A percentile compares a stretch with the other conserved stretches of the same genome.
phyloP scores from a whole-genome alignment of 257 asterid genomes.

The Leonotis leonurus region DNA sequence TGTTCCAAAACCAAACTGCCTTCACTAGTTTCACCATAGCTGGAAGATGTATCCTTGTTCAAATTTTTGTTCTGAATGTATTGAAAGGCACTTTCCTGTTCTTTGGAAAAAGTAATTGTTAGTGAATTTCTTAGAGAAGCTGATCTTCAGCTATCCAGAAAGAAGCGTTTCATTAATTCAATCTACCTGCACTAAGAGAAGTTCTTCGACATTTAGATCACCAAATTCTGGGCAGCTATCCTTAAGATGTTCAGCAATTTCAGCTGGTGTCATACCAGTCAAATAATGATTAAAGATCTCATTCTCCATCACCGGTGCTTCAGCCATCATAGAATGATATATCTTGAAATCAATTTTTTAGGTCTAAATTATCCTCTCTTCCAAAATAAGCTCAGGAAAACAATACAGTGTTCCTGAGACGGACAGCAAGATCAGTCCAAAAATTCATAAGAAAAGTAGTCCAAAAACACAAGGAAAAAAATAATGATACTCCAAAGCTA shows the following conservation, averaged over 20 bases:
- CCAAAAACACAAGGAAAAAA: too few relatives aligned
- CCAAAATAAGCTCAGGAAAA: background rate
- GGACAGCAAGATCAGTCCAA: background rate
- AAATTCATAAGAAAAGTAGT: too few relatives aligned
- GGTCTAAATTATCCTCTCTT: conserved; percentile 8
- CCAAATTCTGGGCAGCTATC: conserved; percentile 71
- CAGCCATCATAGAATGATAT: conserved; percentile 32
- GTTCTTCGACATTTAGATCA: conserved; percentile 68
- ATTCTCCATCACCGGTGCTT: conserved; percentile 29
- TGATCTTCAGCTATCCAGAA: background rate
- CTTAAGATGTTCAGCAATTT: conserved; percentile 60
- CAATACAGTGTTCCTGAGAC: background rate
- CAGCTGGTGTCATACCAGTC: conserved; percentile 51
- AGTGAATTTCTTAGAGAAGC: background rate
- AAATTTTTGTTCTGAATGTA: conserved; percentile 47
- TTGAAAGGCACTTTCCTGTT: conserved; percentile 71
- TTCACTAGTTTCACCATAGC: conserved; percentile 40
- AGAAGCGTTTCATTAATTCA: background rate
- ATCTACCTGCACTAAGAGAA: conserved; percentile 56
- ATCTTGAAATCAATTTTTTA: background rate
- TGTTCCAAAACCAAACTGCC: conserved; percentile 26
- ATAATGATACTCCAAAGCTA: background rate
- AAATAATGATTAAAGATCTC: conserved; percentile 37
- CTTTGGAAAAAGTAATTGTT: background rate
- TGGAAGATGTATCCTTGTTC: conserved; percentile 25